Evolutionary conservation across 345 rosid genomes (phyloP).

Genomic region (Salix caprea): DNA sequence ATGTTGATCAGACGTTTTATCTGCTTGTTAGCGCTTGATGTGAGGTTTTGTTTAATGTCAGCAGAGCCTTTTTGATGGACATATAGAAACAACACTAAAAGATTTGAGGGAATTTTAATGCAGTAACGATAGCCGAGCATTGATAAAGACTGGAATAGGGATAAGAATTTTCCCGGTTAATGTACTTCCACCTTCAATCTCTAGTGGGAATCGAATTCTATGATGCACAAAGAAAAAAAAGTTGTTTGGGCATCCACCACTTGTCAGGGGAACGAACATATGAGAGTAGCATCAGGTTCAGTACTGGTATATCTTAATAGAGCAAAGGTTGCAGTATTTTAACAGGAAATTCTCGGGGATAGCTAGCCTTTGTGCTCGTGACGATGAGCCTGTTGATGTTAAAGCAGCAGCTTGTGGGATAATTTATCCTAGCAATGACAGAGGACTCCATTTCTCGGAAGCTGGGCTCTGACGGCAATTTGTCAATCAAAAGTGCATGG

Average conservation of each 20-base stretch:
- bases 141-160: background rate
- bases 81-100: background rate
- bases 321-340: background rate
- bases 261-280: background rate
- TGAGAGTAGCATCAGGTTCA: background rate
- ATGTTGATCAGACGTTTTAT: background rate
- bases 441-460: background rate
- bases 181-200: background rate
- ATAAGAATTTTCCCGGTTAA: background rate
- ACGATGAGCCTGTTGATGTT: background rate
- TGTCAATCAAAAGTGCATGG: background rate
- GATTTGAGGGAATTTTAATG: background rate
- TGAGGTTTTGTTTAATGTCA: background rate
- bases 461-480: background rate
- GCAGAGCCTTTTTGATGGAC: background rate
- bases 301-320: background rate
- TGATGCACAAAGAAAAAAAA: background rate
- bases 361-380: background rate
- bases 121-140: background rate
- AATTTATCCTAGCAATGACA: background rate
- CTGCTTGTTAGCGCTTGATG: background rate
- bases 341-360: background rate
- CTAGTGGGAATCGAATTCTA: background rate
- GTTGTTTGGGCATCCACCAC: background rate
- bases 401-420: background rate